Conservation (phyloP, 1,284 basidiomycete genomes). For the Austroboletus sp. region DNA sequence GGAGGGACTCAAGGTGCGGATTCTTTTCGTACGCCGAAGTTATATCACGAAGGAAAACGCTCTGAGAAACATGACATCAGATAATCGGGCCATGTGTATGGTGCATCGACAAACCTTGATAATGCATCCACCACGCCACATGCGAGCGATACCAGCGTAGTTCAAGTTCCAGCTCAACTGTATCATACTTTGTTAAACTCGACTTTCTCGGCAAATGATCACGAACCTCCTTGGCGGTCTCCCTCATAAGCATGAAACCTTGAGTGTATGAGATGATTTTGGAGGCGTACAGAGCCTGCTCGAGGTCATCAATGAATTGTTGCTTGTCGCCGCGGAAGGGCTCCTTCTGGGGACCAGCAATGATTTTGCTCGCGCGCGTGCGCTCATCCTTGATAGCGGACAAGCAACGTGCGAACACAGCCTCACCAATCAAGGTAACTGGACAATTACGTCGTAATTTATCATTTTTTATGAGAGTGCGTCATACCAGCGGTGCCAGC, state of each 20-base stretch:
- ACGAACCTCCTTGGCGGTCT: constrained; percentile 89
- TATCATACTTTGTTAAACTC: constrained; percentile 6
- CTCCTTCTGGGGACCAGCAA: constrained; percentile 86
- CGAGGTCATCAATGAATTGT: constrained; percentile 97
- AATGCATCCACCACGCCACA: constrained; percentile 99
- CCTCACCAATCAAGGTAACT: constrained; percentile 98
- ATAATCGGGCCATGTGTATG: not conserved
- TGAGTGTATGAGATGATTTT: constrained; percentile 99
- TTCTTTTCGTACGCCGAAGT: constrained; percentile 89
- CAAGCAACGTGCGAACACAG: constrained; percentile 97
- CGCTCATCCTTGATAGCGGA: constrained; percentile 98
- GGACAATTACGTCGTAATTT: constrained; percentile 12
- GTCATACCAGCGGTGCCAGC: constrained; percentile 78
- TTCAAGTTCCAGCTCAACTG: constrained; percentile 78
- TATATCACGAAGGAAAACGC: constrained; percentile 92
- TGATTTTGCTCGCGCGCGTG: constrained; percentile 83
- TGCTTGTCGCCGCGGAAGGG: constrained; percentile 96
- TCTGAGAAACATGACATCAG: constrained; percentile 36
- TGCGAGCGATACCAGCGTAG: constrained; percentile 94
- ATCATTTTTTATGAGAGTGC: constrained; percentile 8
- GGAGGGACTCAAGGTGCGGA: constrained; percentile 80
- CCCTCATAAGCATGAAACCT: constrained; percentile 99
- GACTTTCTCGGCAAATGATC: not conserved
- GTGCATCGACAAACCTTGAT: constrained; percentile 61
- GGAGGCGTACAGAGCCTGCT: constrained; percentile 97